These are phyloP conservation scores for Cyberlindnera xishuangbannaensis DNA, from an alignment of 805 yeast genomes.

Conservation along the genomic window DNA sequence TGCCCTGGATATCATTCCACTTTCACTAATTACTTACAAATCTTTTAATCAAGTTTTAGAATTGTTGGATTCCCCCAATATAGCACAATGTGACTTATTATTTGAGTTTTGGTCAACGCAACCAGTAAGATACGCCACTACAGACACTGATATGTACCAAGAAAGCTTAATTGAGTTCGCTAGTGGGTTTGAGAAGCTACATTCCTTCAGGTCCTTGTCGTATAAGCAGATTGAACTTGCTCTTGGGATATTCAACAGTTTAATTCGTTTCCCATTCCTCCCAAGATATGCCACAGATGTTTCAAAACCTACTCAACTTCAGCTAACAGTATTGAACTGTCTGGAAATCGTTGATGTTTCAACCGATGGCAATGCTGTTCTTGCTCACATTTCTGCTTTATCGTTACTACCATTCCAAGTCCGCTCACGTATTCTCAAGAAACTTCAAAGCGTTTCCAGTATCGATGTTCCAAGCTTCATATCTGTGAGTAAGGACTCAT, in stretches of 20 bases:
- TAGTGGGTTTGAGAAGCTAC: constrained; percentile 45
- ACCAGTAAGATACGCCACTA: constrained; percentile 39
- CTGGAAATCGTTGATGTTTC: constrained; percentile 30
- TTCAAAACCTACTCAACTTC: constrained; percentile 56
- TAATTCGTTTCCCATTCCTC: constrained; percentile 68
- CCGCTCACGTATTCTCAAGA: constrained; percentile 49
- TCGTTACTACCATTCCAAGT: constrained; percentile 57
- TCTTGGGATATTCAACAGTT: constrained; percentile 54
- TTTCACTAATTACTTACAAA: constrained; percentile 51
- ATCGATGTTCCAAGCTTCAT: constrained; percentile 56
- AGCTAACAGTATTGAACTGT: constrained; percentile 47
- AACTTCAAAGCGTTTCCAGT: constrained; percentile 36
- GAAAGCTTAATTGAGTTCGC: constrained; percentile 55
- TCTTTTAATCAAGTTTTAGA: constrained; percentile 43
- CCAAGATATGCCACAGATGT: constrained; percentile 53
- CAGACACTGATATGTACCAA: constrained; percentile 40
- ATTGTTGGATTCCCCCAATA: constrained; percentile 28
- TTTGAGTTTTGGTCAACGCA: constrained; percentile 47
- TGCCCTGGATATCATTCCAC: constrained; percentile 39
- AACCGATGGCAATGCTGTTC: constrained; percentile 38
- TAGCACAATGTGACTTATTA: constrained; percentile 31
- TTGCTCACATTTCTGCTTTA: constrained; percentile 50
- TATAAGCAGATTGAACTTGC: constrained; percentile 39
- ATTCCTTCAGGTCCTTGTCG: constrained; percentile 28
- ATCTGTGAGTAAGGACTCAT: constrained; percentile 47